Conservation (phyloP, 441 rosid species). For the Viola pubescens region DNA sequence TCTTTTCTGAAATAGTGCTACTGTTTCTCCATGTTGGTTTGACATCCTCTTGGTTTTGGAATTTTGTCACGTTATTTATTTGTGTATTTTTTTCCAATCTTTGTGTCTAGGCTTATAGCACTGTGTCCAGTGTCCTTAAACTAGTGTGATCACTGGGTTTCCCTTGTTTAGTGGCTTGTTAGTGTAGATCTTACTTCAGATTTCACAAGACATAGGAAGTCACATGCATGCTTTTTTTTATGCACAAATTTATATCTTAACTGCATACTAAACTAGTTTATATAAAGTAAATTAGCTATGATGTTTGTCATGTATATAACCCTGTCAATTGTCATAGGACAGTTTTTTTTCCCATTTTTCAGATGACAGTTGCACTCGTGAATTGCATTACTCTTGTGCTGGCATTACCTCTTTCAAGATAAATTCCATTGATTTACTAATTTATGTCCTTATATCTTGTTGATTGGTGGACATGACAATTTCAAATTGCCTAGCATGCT, state of each 20-base stretch:
- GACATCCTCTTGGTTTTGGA: not conserved
- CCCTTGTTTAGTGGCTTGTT: not conserved
- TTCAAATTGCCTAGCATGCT: constrained; percentile 8
- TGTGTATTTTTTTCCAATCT: not conserved
- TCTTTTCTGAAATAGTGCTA: not conserved
- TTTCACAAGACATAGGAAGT: not conserved
- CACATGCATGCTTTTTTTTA: not conserved
- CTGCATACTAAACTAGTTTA: too few species aligned
- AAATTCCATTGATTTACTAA: not conserved
- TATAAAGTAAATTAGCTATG: too few species aligned
- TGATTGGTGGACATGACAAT: not conserved
- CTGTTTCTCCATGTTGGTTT: not conserved
- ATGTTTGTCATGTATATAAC: too few species aligned
- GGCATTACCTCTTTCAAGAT: not conserved
- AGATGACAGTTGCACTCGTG: too few species aligned
- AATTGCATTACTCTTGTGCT: not conserved
- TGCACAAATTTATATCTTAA: too few species aligned
- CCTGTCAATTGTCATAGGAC: too few species aligned
- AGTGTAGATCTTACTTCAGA: not conserved
- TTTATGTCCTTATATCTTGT: not conserved
- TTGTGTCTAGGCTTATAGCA: not conserved
- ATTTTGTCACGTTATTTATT: not conserved
- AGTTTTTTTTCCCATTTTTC: too few species aligned
- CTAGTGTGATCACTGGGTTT: not conserved
- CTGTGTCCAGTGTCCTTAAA: not conserved